Evolutionary conservation across 345 rosid genomes (phyloP).

Genomic region (Populus deltoides): DNA sequence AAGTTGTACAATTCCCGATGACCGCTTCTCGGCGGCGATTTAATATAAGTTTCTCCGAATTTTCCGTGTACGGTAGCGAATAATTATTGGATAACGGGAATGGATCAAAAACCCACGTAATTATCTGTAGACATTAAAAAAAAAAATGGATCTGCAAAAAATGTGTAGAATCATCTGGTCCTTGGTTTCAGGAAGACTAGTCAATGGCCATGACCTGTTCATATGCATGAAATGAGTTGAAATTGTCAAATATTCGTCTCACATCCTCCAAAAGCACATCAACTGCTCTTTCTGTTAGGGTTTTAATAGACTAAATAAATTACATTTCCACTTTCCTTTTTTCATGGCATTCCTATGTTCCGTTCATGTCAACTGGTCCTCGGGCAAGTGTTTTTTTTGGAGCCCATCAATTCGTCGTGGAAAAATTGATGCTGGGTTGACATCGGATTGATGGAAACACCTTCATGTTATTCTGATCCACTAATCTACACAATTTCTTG

Average conservation of each 20-base stretch:
- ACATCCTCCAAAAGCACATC: not conserved
- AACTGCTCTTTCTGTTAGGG: not conserved
- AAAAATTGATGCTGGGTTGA: not conserved
- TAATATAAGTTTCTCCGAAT: too few relatives aligned
- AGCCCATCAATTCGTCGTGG: not conserved
- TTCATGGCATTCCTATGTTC: not conserved
- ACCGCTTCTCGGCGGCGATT: too few relatives aligned
- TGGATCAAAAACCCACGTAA: too few relatives aligned
- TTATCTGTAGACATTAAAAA: too few relatives aligned
- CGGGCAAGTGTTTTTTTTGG: not conserved
- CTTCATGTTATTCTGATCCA: not conserved
- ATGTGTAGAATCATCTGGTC: not conserved
- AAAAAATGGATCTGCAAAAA: not conserved
- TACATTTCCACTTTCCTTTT: not conserved
- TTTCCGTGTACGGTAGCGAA: too few relatives aligned
- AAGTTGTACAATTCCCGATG: too few relatives aligned
- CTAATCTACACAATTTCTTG: not conserved
- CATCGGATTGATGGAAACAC: conserved; percentile 1
- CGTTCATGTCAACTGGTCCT: not conserved
- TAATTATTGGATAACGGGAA: too few relatives aligned
- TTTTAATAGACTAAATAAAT: too few relatives aligned
- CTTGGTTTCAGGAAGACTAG: not conserved
- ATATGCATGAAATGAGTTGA: not conserved
- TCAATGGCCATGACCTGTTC: not conserved
- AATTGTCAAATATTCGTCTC: not conserved